Conservation (phyloP, 1,139 yeast species). For the Kodamaea suecica region DNA sequence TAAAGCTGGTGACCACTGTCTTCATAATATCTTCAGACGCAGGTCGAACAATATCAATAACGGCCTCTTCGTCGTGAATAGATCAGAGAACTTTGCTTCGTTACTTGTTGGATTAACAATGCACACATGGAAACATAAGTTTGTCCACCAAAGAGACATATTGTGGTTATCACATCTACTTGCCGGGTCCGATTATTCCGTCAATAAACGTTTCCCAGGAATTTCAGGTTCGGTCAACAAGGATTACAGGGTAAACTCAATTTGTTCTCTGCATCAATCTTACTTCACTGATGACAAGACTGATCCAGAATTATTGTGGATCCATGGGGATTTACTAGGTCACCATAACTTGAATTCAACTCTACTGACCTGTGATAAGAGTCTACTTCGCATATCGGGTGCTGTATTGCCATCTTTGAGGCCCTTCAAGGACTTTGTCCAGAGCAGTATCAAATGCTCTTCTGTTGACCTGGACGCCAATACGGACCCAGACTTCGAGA, state of each 20-base stretch:
- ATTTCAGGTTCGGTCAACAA: constrained; percentile 10
- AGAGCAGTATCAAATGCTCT: not conserved
- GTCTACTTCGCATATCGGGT: constrained; percentile 8
- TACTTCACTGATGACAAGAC: constrained; percentile 13
- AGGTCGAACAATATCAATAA: constrained; percentile 6
- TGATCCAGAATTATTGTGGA: constrained; percentile 12
- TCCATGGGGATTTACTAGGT: constrained; percentile 8
- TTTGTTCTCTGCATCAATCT: constrained; percentile 11
- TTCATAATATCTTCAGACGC: constrained; percentile 6
- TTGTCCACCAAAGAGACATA: constrained; percentile 10
- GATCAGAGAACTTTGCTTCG: constrained; percentile 10
- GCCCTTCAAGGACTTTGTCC: constrained; percentile 12
- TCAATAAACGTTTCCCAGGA: constrained; percentile 12
- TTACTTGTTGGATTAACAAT: constrained; percentile 10
- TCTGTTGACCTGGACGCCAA: not conserved
- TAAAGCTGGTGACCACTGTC: not conserved
- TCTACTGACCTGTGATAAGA: constrained; percentile 4
- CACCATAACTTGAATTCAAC: constrained; percentile 6
- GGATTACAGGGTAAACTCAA: constrained; percentile 9
- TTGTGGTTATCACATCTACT: constrained; percentile 15
- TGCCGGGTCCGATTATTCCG: constrained; percentile 8
- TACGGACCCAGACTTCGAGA: not conserved
- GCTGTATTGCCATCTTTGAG: constrained; percentile 13
- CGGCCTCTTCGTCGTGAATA: constrained; percentile 11
- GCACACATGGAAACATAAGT: constrained; percentile 9